phyloP scores from a whole-genome alignment of 2,329 filamentous ascomycete species.

The Ambrosiella xylebori region DNA sequence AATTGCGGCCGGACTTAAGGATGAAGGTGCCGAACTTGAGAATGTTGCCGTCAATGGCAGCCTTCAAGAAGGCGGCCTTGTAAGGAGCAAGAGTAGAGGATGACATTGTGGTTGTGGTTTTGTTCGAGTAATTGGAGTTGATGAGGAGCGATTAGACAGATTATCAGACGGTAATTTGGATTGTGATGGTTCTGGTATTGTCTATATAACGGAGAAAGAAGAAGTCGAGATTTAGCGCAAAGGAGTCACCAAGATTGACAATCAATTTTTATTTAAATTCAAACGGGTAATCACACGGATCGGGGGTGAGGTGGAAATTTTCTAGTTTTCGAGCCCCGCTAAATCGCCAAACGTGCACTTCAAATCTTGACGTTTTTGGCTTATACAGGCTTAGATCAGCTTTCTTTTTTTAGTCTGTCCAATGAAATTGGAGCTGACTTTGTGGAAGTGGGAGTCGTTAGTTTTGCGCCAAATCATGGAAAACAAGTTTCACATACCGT shows the following conservation, averaged over 20 bases:
- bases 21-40: constrained; percentile 72
- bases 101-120: constrained; percentile 22
- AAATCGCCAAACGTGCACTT: not conserved
- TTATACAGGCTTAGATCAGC: not conserved
- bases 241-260: no score
- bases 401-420: not conserved
- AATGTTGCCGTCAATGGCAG: constrained; percentile 49
- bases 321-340: constrained; percentile 2
- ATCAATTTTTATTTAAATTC: not conserved
- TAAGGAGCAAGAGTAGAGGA: constrained; percentile 34
- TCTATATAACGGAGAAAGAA: not conserved
- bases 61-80: constrained; percentile 56
- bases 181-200: no score
- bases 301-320: not conserved
- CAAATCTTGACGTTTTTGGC: not conserved
- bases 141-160: no score
- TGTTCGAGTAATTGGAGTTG: not conserved
- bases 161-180: no score
- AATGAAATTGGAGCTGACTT: no score
- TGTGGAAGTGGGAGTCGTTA: no score
- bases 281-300: not conserved
- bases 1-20: constrained; percentile 80
- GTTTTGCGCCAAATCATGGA: no score
- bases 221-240: not conserved
- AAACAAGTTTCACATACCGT: no score